Evolutionary conservation across 192 early-diverging fungal species (phyloP).

Genomic region (Coemansia guatemalensis): DNA sequence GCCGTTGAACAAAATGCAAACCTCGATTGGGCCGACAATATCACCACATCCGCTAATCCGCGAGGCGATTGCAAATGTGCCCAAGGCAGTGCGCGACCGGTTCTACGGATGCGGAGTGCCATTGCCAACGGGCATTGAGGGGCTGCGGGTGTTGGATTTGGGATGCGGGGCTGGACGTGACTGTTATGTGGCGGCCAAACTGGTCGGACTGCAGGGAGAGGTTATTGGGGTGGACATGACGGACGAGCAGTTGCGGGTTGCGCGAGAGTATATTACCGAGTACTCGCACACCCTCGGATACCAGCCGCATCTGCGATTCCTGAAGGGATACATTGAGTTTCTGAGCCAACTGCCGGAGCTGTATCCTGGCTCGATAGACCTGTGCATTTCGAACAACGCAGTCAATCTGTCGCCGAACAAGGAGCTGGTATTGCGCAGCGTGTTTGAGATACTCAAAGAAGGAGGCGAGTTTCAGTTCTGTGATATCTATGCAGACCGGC

Average conservation of each 20-base stretch:
- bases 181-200: conserved; percentile 53
- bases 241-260: conserved; percentile 53
- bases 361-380: conserved; percentile 38
- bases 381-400: conserved; percentile 53
- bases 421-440: conserved; percentile 36
- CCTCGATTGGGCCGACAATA: conserved; percentile 41
- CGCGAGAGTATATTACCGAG: conserved; percentile 24
- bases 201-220: conserved; percentile 44
- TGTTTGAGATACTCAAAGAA: background rate
- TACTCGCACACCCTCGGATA: conserved; percentile 39
- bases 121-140: conserved; percentile 49
- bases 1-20: conserved; percentile 43
- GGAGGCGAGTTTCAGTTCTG: conserved; percentile 47
- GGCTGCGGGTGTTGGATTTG: conserved; percentile 49
- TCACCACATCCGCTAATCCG: conserved; percentile 43
- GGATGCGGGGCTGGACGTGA: conserved; percentile 54
- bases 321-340: conserved; percentile 52
- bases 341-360: conserved; percentile 29
- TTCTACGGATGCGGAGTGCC: conserved; percentile 54
- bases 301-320: conserved; percentile 44
- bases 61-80: conserved; percentile 38
- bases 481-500: conserved; percentile 41
- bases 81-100: conserved; percentile 39
- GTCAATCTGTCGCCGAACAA: conserved; percentile 56
- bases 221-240: conserved; percentile 56